Conservation (phyloP, 345 rosid species). For the Eutrema yunnanense region DNA sequence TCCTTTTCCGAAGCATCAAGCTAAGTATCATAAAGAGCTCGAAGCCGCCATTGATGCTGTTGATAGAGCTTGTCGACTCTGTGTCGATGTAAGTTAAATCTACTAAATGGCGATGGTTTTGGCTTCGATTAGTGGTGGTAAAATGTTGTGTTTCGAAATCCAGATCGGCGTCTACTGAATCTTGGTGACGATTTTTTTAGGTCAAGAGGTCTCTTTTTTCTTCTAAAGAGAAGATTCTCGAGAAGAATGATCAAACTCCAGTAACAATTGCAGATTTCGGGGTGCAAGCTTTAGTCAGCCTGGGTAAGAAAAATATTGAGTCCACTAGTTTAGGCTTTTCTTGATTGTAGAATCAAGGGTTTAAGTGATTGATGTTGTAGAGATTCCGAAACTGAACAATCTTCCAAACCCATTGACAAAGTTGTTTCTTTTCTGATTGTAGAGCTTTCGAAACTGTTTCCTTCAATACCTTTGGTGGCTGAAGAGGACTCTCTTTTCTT, state of each 20-base stretch:
- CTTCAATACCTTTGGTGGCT: slow-evolving; percentile 85
- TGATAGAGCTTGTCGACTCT: slow-evolving; percentile 78
- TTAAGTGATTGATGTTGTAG: neutral
- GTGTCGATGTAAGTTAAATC: slow-evolving; percentile 48
- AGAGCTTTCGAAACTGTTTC: slow-evolving; percentile 73
- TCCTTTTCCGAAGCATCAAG: slow-evolving; percentile 55
- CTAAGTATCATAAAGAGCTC: slow-evolving; percentile 66
- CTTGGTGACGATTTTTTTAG: neutral
- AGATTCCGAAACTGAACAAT: neutral
- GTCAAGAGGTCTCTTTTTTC: slow-evolving; percentile 37
- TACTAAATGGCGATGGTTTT: neutral
- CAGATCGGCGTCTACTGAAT: slow-evolving; percentile 2
- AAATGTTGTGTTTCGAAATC: neutral
- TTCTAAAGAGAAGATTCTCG: slow-evolving; percentile 42
- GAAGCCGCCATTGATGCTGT: slow-evolving; percentile 65
- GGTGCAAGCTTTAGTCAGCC: slow-evolving; percentile 84
- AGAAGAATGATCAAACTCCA: slow-evolving; percentile 78
- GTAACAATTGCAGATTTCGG: slow-evolving; percentile 91
- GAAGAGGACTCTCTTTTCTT: slow-evolving; percentile 83
- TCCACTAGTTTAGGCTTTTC: neutral
- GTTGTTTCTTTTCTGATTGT: neutral
- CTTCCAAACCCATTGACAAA: too few species aligned
- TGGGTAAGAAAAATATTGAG: slow-evolving; percentile 34
- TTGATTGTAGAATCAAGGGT: neutral
- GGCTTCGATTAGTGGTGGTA: neutral